phyloP scores from a whole-genome alignment of 345 rosid genomes.

The Angophora floribunda region DNA sequence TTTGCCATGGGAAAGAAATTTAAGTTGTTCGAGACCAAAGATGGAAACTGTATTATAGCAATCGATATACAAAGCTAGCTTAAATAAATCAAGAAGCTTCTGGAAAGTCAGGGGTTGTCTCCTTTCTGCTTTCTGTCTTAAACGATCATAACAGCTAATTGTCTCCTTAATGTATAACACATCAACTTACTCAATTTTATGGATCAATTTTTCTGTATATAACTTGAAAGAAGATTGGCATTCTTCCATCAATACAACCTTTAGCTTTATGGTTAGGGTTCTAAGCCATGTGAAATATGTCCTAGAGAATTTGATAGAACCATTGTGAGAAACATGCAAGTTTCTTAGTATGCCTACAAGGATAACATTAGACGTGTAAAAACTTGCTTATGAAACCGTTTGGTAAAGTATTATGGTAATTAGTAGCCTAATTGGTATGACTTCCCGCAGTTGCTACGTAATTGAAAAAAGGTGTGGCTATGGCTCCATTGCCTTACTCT shows the following conservation, averaged over 20 bases:
- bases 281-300: background rate
- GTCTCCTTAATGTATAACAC: background rate
- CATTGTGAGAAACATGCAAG: background rate
- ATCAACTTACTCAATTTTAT: too few species aligned
- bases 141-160: too few species aligned
- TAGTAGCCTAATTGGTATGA: background rate
- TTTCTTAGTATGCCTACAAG: background rate
- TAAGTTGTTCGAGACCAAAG: too few species aligned
- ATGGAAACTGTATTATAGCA: too few species aligned
- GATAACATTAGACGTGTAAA: too few species aligned
- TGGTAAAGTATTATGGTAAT: background rate
- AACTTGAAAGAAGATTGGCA: background rate
- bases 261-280: rapidly evolving
- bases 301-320: background rate
- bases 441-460: background rate
- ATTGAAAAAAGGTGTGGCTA: background rate
- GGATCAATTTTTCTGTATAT: too few species aligned
- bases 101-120: too few species aligned
- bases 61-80: too few species aligned
- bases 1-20: too few species aligned
- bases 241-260: background rate
- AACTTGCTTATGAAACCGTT: background rate
- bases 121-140: too few species aligned
- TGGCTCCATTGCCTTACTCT: background rate
- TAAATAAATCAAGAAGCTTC: too few species aligned